Evolutionary conservation across 176 grass and related monocot genomes (phyloP).

Genomic region (Eleusine coracana): DNA sequence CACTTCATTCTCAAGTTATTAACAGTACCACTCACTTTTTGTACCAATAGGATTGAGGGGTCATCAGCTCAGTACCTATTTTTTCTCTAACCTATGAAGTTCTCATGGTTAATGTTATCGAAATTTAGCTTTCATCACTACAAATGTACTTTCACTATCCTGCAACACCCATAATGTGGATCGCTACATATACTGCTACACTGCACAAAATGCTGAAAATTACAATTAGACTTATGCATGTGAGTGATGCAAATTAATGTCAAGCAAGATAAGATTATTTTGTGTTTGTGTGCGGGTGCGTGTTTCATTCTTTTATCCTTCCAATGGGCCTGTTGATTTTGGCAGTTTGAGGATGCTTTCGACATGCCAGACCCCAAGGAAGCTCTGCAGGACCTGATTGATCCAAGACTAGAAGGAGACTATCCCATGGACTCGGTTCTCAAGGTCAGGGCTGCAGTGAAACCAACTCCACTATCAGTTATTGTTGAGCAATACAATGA

Average conservation of each 20-base stretch:
- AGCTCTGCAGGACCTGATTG: slow-evolving; percentile 50
- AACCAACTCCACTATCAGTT: neutral
- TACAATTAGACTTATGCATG: neutral
- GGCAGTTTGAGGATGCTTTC: slow-evolving; percentile 63
- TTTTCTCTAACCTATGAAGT: neutral
- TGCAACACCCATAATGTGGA: neutral
- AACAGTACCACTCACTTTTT: neutral
- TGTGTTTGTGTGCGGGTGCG: neutral
- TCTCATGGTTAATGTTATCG: neutral
- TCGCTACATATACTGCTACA: neutral
- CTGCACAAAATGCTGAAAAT: neutral
- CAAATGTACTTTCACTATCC: neutral
- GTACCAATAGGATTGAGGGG: neutral
- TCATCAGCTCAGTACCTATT: neutral
- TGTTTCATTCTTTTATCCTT: neutral
- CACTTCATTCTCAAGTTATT: neutral
- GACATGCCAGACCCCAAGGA: slow-evolving; percentile 44
- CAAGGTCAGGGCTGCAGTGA: slow-evolving; percentile 45
- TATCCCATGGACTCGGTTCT: slow-evolving; percentile 64
- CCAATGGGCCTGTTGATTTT: neutral
- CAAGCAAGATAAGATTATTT: neutral
- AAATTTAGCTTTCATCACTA: neutral
- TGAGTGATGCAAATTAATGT: neutral
- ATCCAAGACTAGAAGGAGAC: slow-evolving; percentile 60
- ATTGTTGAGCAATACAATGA: neutral